phyloP scores from a whole-genome alignment of 106 monocot genomes.

The Chionographis japonica region DNA sequence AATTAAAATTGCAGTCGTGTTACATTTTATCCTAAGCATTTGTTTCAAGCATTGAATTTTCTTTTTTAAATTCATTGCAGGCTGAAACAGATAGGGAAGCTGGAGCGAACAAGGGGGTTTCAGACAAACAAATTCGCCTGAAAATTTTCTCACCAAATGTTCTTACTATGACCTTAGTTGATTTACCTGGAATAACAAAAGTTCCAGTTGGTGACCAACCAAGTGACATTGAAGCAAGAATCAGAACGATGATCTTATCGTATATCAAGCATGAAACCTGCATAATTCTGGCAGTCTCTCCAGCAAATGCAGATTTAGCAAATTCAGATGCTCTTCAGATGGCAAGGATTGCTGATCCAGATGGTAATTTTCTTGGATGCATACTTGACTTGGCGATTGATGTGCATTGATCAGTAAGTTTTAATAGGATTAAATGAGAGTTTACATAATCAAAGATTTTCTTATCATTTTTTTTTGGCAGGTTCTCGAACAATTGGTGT shows the following conservation, averaged over 20 bases:
- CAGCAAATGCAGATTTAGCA: conserved; percentile 94
- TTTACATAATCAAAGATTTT: background rate
- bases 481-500: conserved; percentile 88
- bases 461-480: conserved; percentile 9
- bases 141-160: conserved; percentile 97
- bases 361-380: conserved; percentile 46
- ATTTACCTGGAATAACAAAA: conserved; percentile 97
- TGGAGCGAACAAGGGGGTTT: conserved; percentile 88
- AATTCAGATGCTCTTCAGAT: conserved; percentile 98
- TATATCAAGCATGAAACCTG: conserved; percentile 95
- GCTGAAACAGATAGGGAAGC: conserved; percentile 94
- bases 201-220: conserved; percentile 98
- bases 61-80: conserved; percentile 24
- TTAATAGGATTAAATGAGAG: background rate
- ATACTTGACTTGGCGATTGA: background rate
- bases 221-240: conserved; percentile 85
- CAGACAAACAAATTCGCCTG: conserved; percentile 88
- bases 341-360: conserved; percentile 86
- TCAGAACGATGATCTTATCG: conserved; percentile 89
- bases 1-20: no score
- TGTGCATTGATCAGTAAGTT: background rate
- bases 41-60: background rate
- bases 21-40: background rate
- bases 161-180: conserved; percentile 86
- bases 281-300: conserved; percentile 89